Percentiles rank a stretch among this genome's conserved stretches.
These are phyloP conservation scores for Aegilops speltoides DNA, from an alignment of 176 grass and related monocot genomes.

Conservation along the genomic window DNA sequence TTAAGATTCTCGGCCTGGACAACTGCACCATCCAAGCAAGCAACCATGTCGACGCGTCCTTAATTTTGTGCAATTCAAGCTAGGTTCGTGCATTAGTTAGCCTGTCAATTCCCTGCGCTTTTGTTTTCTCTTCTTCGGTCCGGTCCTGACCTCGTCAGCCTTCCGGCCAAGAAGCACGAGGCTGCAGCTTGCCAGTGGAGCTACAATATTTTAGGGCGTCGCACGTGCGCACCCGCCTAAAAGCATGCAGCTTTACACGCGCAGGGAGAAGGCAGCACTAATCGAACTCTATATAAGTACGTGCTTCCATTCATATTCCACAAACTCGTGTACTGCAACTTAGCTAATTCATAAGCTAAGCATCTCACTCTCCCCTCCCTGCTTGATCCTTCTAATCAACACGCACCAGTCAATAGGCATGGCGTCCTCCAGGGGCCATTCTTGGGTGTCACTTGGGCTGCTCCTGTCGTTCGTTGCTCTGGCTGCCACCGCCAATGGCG, in stretches of 20 bases:
- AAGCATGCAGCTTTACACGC: too few species aligned
- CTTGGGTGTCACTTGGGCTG: neutral
- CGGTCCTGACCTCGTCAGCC: too few species aligned
- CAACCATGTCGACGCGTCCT: neutral
- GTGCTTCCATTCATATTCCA: too few species aligned
- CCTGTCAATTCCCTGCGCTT: too few species aligned
- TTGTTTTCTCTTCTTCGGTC: too few species aligned
- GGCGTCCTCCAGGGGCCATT: neutral
- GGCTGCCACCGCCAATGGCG: neutral
- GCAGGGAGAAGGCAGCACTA: neutral
- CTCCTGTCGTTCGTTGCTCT: neutral
- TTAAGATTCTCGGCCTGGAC: too few species aligned
- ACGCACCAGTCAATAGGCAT: neutral
- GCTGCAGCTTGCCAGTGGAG: too few species aligned
- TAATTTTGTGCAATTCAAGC: neutral
- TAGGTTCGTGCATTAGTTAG: neutral
- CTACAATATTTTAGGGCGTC: too few species aligned
- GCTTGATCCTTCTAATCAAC: neutral
- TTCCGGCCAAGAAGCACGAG: too few species aligned
- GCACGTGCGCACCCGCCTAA: too few species aligned
- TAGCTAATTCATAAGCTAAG: neutral
- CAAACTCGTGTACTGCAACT: neutral
- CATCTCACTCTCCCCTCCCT: neutral
- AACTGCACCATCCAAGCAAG: too few species aligned
- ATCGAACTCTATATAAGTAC: neutral